Conservation (phyloP, 805 yeast species). For the Wickerhamomyces canadensis region DNA sequence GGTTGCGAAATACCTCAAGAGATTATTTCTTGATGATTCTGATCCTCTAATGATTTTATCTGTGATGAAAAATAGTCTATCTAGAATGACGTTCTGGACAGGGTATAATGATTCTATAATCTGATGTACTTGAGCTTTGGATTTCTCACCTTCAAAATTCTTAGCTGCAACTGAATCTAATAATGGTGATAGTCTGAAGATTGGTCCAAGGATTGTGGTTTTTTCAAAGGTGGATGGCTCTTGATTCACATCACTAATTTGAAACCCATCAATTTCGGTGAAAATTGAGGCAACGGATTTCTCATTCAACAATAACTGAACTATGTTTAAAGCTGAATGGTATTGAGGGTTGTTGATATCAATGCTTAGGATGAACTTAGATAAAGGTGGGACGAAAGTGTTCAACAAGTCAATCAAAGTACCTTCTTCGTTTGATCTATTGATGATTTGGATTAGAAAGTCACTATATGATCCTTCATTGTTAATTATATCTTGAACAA, state of each 20-base stretch:
- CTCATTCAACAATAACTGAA: conserved; percentile 51
- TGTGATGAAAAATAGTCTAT: conserved; percentile 61
- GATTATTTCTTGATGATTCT: conserved; percentile 50
- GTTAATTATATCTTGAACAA: conserved; percentile 25
- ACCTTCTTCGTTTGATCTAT: conserved; percentile 62
- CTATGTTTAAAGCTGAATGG: conserved; percentile 46
- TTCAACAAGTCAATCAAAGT: conserved; percentile 54
- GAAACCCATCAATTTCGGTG: conserved; percentile 51
- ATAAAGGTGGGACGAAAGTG: conserved; percentile 37
- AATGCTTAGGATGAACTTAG: conserved; percentile 28
- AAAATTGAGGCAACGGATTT: conserved; percentile 59
- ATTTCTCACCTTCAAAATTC: conserved; percentile 33
- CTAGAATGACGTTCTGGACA: conserved; percentile 54
- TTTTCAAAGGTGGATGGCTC: conserved; percentile 52
- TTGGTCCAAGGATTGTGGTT: conserved; percentile 69
- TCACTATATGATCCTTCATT: conserved; percentile 30
- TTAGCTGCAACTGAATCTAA: conserved; percentile 43
- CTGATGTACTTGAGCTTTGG: conserved; percentile 39
- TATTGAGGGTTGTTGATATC: conserved; percentile 49
- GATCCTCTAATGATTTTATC: conserved; percentile 77
- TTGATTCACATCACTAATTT: conserved; percentile 33
- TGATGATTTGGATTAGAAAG: conserved; percentile 51
- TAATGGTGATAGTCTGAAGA: conserved; percentile 71
- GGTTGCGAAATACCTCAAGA: conserved; percentile 65
- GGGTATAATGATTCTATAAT: conserved; percentile 57